These are phyloP conservation scores for Boletus pseudo-olivaceus DNA, from an alignment of 768 basidiomycete species.

Conservation along the genomic window DNA sequence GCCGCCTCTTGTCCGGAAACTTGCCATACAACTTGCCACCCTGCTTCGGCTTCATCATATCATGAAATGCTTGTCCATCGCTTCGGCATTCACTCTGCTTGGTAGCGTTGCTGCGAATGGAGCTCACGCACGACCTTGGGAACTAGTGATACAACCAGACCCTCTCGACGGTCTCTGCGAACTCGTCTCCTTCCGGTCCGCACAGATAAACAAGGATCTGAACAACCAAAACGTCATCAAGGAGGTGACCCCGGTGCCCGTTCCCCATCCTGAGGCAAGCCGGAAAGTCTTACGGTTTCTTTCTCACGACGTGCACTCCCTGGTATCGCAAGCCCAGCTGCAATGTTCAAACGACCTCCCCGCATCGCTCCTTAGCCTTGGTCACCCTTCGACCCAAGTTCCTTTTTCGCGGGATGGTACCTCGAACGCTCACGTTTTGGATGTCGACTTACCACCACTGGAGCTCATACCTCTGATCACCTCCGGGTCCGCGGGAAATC, in stretches of 20 bases:
- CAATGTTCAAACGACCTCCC: conserved; percentile 26
- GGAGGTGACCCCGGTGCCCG: conserved; percentile 10
- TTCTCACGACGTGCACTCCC: conserved; percentile 16
- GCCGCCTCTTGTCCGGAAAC: not conserved
- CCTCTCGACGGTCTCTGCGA: conserved; percentile 15
- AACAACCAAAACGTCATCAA: conserved; percentile 5
- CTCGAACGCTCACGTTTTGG: not conserved
- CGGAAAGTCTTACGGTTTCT: conserved; percentile 16
- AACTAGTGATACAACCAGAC: conserved; percentile 23
- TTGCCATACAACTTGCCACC: too few species aligned
- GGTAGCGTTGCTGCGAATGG: conserved; percentile 15
- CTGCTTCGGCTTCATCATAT: not conserved
- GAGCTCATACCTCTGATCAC: conserved; percentile 54
- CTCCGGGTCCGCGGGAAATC: conserved; percentile 61
- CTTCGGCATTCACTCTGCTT: conserved; percentile 1
- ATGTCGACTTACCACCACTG: conserved; percentile 39
- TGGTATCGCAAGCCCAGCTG: conserved; percentile 18
- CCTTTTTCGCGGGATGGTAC: conserved; percentile 4
- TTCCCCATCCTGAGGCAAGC: conserved; percentile 2
- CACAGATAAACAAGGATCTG: conserved; percentile 23
- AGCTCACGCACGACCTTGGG: conserved; percentile 79
- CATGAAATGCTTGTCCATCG: conserved; percentile 15
- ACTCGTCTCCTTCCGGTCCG: conserved; percentile 15
- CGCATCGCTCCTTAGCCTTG: not conserved
- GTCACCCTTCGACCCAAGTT: conserved; percentile 4